Conservation (phyloP, 495 filamentous ascomycete genomes). For the Aspergillus wentii region DNA sequence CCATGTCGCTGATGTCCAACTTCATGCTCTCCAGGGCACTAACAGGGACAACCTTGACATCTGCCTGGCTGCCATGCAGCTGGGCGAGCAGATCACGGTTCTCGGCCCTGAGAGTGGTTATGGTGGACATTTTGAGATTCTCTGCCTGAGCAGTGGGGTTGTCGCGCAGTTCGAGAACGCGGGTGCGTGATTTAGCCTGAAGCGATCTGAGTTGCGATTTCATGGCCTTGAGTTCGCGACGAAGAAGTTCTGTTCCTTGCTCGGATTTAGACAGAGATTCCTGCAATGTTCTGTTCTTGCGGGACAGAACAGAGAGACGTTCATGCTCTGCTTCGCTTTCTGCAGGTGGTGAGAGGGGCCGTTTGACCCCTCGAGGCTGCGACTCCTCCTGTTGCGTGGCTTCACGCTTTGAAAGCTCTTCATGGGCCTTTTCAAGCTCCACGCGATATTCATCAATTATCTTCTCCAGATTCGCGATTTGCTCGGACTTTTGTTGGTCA, state of each 20-base stretch:
- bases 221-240: slow-evolving; percentile 69
- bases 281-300: slow-evolving; percentile 83
- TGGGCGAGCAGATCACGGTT: slow-evolving; percentile 78
- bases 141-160: slow-evolving; percentile 86
- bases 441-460: slow-evolving; percentile 82
- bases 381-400: slow-evolving; percentile 29
- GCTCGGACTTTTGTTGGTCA: slow-evolving; percentile 68
- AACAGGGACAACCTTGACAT: slow-evolving; percentile 60
- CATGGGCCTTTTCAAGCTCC: slow-evolving; percentile 72
- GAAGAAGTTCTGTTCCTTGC: slow-evolving; percentile 57
- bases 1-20: slow-evolving; percentile 66
- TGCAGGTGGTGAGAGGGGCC: slow-evolving; percentile 53
- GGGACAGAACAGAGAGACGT: slow-evolving; percentile 72
- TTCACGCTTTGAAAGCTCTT: slow-evolving; percentile 64
- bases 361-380: slow-evolving; percentile 32
- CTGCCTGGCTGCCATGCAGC: slow-evolving; percentile 49
- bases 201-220: slow-evolving; percentile 67
- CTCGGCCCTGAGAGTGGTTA: slow-evolving; percentile 71
- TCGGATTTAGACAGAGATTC: slow-evolving; percentile 65
- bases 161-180: slow-evolving; percentile 77
- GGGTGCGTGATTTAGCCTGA: slow-evolving; percentile 68
- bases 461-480: slow-evolving; percentile 76
- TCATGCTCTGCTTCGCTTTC: slow-evolving; percentile 65
- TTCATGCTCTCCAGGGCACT: slow-evolving; percentile 68
- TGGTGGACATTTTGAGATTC: slow-evolving; percentile 73